Base-by-base conservation (phyloP, 2,329 filamentous ascomycete species). In the Calonectria montana region DNA sequence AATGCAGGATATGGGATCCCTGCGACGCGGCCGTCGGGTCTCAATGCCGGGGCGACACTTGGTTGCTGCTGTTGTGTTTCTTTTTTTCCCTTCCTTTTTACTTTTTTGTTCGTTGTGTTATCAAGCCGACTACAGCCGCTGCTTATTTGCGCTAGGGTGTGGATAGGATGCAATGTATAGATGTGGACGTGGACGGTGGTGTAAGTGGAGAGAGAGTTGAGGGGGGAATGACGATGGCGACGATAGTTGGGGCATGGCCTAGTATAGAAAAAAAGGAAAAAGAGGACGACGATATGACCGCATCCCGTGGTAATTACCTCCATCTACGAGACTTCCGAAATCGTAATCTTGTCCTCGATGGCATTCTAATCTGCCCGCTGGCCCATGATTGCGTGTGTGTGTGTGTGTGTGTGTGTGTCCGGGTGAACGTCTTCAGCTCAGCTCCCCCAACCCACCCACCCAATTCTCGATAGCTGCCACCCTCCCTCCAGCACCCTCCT, bases 361-460 rank as follows among this genome's bases (percentile, higher is more conserved):
- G 6, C 50, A 67, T 71, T 65, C 27, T 15, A 41, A 23, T 29
- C 48, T n/a, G 18, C 21, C 23, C 15, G 43, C 15, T 62, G 2
- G 8, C 12, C 12, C 29, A 12, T 13, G n/a, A 15, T 21, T 45
- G 23, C 23, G 23, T 23, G 9, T 39, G 16, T 0, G 29, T 15
- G 15, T 21, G n/a, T n/a, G n/a, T n/a, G n/a, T n/a, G n/a, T n/a
- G n/a, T n/a, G n/a, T n/a, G n/a, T n/a, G 55, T 12, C 55, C 35
- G 18, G 9, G 35, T 41, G 55, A 25, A n/a, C 21, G 6, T 9
- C 4, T 12, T 13, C 23, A 35, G 12, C 15, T 23, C 55, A 48
- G 65, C 76, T 78, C 73, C 71, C 75, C 75, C 77, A 75, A 77
- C 71, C 76, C 74, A 78, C n/a, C n/a, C 76, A 74, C 65, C 39